Conservation (phyloP, 306 rosid species). For the Trifolium subterraneum region DNA sequence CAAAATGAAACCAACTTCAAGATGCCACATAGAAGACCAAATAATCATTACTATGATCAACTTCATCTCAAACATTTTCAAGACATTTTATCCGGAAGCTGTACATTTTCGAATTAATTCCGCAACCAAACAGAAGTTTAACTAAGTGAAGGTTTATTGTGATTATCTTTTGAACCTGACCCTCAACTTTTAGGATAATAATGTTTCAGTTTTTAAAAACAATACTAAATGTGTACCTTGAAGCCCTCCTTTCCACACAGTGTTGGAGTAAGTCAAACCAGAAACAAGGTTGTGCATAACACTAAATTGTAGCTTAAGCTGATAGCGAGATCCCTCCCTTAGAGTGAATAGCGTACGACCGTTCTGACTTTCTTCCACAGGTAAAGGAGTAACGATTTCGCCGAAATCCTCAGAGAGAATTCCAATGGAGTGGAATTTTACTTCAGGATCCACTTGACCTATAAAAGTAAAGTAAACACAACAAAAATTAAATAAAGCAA, state of each 20-base stretch:
- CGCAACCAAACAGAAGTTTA: not conserved
- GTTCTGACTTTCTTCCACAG: conserved; percentile 56
- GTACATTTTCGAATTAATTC: conserved; percentile 14
- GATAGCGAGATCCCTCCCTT: conserved; percentile 75
- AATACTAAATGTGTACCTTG: conserved; percentile 58
- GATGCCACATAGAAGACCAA: not conserved
- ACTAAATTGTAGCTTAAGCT: conserved; percentile 72
- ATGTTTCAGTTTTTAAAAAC: not conserved
- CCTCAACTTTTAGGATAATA: not conserved
- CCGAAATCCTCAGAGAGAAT: conserved; percentile 75
- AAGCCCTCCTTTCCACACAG: conserved; percentile 89
- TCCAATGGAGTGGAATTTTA: conserved; percentile 80
- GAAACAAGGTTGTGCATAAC: conserved; percentile 94
- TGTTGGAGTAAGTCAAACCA: conserved; percentile 83
- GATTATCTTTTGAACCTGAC: not conserved
- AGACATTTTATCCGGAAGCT: not conserved
- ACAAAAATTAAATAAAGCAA: conserved; percentile 20
- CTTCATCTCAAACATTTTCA: not conserved
- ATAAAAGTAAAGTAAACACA: conserved; percentile 9
- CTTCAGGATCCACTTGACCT: conserved; percentile 90
- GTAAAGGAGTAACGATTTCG: conserved; percentile 74
- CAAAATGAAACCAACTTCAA: not conserved
- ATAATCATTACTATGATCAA: not conserved
- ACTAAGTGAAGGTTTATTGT: not conserved
- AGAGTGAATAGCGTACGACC: conserved; percentile 69